A percentile compares a stretch with the other conserved stretches of the same genome.
Evolutionary conservation across 495 filamentous ascomycete species (phyloP).

Genomic region (Xanthoparmelia taractica): DNA sequence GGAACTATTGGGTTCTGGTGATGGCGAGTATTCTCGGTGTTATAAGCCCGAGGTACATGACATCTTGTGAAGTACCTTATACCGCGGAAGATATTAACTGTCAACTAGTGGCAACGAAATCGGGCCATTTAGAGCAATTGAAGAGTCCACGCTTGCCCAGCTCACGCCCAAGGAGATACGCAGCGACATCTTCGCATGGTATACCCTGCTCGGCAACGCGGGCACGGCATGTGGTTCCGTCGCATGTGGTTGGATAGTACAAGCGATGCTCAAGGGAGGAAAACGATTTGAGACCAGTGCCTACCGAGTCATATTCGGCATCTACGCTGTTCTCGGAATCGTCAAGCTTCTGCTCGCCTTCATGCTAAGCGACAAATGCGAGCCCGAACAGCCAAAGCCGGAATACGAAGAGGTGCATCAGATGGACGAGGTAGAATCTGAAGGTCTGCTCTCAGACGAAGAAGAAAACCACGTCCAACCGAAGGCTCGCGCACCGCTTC

Average conservation of each 20-base stretch:
- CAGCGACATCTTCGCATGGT: conserved; percentile 77
- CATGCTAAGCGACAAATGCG: conserved; percentile 51
- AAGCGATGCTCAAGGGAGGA: conserved; percentile 39
- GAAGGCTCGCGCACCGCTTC: conserved; percentile 3
- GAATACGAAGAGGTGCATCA: conserved; percentile 25
- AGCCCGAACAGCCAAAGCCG: conserved; percentile 33
- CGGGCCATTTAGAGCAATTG: conserved; percentile 76
- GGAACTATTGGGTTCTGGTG: conserved; percentile 69
- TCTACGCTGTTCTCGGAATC: conserved; percentile 58
- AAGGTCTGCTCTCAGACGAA: conserved; percentile 23
- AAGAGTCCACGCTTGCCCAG: conserved; percentile 73
- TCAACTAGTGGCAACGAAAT: conserved; percentile 61
- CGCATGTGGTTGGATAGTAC: conserved; percentile 57
- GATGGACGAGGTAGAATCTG: conserved; percentile 16
- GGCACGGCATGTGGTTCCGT: conserved; percentile 60
- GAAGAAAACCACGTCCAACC: conserved; percentile 13
- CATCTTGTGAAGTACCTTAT: background rate
- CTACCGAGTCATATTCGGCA: conserved; percentile 62
- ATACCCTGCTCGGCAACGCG: conserved; percentile 57
- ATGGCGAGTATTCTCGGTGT: conserved; percentile 70
- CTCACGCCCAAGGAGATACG: conserved; percentile 53
- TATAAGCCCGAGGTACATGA: conserved; percentile 59
- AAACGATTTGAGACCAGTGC: conserved; percentile 51
- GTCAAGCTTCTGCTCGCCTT: conserved; percentile 58
- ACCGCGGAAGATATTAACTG: conserved; percentile 17